phyloP scores from a whole-genome alignment of 768 basidiomycete genomes.

The Mycena alexandri region DNA sequence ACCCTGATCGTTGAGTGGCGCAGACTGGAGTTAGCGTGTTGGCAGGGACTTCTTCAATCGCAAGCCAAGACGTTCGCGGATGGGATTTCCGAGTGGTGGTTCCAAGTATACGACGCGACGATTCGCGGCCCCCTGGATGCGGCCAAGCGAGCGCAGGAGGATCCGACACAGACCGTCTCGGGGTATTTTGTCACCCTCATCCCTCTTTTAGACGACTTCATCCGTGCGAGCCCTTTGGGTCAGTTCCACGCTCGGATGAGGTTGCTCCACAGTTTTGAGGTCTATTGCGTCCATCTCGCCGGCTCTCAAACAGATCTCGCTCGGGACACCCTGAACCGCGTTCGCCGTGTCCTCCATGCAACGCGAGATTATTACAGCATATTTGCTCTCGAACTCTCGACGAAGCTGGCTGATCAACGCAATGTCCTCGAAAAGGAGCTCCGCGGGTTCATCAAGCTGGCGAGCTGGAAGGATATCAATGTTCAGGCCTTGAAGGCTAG shows the following conservation, averaged over 20 bases:
- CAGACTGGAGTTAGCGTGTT: conserved; percentile 88
- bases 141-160: conserved; percentile 51
- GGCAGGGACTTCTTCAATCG: conserved; percentile 83
- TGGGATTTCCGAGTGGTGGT: conserved; percentile 81
- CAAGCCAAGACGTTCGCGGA: conserved; percentile 71
- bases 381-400: conserved; percentile 62
- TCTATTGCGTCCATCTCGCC: conserved; percentile 57
- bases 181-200: conserved; percentile 75
- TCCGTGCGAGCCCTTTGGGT: conserved; percentile 82
- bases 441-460: conserved; percentile 88
- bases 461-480: conserved; percentile 98
- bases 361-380: conserved; percentile 75
- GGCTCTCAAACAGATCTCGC: conserved; percentile 46
- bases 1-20: conserved; percentile 90
- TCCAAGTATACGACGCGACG: conserved; percentile 85
- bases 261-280: conserved; percentile 77
- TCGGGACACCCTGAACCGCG: conserved; percentile 56
- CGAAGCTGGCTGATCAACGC: conserved; percentile 69
- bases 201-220: conserved; percentile 84
- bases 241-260: conserved; percentile 79
- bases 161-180: conserved; percentile 51
- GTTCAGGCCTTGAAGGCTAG: conserved; percentile 93
- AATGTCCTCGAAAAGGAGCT: conserved; percentile 82
- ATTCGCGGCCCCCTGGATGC: conserved; percentile 73
- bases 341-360: conserved; percentile 70